phyloP scores from a whole-genome alignment of 2,329 filamentous ascomycete species.

The Microsporum audouinii region DNA sequence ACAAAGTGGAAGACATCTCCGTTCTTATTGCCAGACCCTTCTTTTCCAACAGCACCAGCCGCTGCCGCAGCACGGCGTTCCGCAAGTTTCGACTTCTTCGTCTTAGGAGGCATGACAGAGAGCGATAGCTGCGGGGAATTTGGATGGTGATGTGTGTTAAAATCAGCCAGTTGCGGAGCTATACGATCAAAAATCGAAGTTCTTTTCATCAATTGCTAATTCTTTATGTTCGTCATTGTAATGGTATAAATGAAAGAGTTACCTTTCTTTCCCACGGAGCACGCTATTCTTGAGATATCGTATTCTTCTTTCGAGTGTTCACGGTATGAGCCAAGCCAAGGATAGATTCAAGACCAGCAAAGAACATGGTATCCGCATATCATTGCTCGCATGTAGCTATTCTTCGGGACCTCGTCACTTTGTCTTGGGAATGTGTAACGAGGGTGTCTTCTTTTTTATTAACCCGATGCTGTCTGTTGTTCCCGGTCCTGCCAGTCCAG shows the following conservation, averaged over 20 bases:
- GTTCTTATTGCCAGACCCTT: constrained; percentile 1
- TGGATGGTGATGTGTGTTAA: not conserved
- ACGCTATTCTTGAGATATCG: not conserved
- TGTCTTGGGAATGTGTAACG: not conserved
- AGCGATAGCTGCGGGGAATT: not conserved
- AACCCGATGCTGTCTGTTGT: not conserved
- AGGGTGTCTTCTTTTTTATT: not conserved
- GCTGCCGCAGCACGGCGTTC: constrained; percentile 1
- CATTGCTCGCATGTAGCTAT: not conserved
- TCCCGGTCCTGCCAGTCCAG: not conserved
- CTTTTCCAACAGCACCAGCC: not conserved
- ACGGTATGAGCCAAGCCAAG: not conserved
- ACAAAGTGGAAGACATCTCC: constrained; percentile 16
- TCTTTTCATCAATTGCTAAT: not conserved
- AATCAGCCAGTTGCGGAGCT: not conserved
- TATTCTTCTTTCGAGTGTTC: not conserved
- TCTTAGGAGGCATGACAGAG: not conserved
- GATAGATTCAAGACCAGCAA: not conserved
- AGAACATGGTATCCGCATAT: constrained; percentile 1
- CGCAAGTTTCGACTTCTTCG: not conserved
- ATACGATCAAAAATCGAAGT: not conserved
- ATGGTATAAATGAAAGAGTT: not conserved
- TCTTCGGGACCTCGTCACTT: not conserved
- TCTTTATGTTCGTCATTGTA: not conserved
- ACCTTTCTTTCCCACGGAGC: not conserved